Base-by-base conservation (phyloP, 1,139 yeast species). In the Debaryomycetaceae sp. region DNA sequence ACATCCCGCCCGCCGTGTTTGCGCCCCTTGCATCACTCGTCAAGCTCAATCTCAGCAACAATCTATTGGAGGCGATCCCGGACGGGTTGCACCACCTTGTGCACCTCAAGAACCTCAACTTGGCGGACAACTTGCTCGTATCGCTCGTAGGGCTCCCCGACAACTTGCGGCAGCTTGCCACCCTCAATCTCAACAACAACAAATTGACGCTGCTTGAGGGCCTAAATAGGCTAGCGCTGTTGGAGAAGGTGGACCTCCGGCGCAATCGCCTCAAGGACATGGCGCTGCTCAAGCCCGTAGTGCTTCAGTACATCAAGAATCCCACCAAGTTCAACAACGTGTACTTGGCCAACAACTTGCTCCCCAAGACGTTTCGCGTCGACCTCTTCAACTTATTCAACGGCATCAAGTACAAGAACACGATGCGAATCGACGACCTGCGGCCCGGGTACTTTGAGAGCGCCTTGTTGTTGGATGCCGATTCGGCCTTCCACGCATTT, bases 361-460 rank as follows among this genome's bases (percentile, higher is more conserved):
- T 61, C 34, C 74, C 57, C 15, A 67, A 75, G 42, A 66, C 63
- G 18, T 73, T 69, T 41, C 49, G 83, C 37, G 62, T 66, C 18
- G 81, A 76, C 29, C 45, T 76, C 18, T 76, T 76, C 51, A 75
- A 76, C 46, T 46, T 69, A 36, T 51, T 65, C 38, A 73, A 77
- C 42, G 80, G 80, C 10, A 71, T 72, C 17, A 70, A 65, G 34
- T 69, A 64, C 37, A 58, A 60, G 23, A 75, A 71, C 36, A 49
- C 50, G 14, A 50, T 76, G 38, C 65, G 70, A 42, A 68, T 78
- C 30, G 83, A 78, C 46, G 83, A 79, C 34, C 72, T 80, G 7
- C 54, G 70, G 36, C 83, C 84, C 0, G 83, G 84, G 1, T 69
- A 78, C 37, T 72, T 78, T 49, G 84, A 78, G 51, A 65, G 74